These are phyloP conservation scores for Saccharomycopsis lassenensis DNA, from an alignment of 805 yeast species.

Conservation along the genomic window DNA sequence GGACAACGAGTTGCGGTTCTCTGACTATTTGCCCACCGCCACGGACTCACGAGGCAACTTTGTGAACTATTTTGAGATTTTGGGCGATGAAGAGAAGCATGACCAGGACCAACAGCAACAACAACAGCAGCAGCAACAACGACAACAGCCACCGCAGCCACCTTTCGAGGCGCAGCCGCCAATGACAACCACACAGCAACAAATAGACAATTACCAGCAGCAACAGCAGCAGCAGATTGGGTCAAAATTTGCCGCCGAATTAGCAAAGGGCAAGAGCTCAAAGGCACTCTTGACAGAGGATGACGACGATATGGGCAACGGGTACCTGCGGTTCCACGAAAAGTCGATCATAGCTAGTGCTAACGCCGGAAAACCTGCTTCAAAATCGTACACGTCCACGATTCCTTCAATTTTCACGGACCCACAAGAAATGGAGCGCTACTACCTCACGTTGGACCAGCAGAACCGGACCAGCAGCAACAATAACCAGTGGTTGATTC, in stretches of 20 bases:
- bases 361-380: conserved; percentile 21
- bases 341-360: conserved; percentile 28
- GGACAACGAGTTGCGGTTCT: conserved; percentile 82
- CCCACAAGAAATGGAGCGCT: conserved; percentile 75
- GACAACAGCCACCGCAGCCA: conserved; percentile 21
- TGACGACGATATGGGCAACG: conserved; percentile 76
- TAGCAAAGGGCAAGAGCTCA: conserved; percentile 34
- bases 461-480: conserved; percentile 46
- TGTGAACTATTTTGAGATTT: conserved; percentile 80
- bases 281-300: conserved; percentile 53
- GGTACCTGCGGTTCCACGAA: conserved; percentile 67
- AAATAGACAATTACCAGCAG: conserved; percentile 20
- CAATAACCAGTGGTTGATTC: conserved; percentile 61
- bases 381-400: conserved; percentile 40
- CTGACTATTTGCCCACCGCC: conserved; percentile 88
- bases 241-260: conserved; percentile 4
- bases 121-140: conserved; percentile 21
- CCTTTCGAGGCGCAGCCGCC: too few relatives aligned
- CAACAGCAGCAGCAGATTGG: conserved; percentile 20
- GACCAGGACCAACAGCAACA: conserved; percentile 22
- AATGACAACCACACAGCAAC: conserved; percentile 25
- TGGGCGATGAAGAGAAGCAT: conserved; percentile 14
- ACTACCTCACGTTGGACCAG: conserved; percentile 64
- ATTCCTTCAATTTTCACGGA: conserved; percentile 81
- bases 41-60: conserved; percentile 95